Conservation (phyloP, 1,139 yeast genomes). For the Nakaseomyces kungkrabaensis region DNA sequence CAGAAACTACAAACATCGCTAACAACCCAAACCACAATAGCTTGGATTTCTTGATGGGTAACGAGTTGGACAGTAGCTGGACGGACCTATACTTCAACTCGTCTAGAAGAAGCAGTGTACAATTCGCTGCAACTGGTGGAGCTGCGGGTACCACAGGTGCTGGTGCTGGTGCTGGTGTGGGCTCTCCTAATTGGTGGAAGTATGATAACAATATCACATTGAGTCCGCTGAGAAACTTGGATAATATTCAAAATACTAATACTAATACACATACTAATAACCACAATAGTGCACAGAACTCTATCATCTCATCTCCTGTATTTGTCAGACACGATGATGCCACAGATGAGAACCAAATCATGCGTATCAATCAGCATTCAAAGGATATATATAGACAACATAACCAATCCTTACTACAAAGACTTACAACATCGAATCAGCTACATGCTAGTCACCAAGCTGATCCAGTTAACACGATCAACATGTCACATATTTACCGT, state of each 20-base stretch:
- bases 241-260: not conserved
- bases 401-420: slow-evolving; percentile 1
- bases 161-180: not conserved
- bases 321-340: slow-evolving; percentile 2
- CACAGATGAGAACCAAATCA: slow-evolving; percentile 2
- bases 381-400: slow-evolving; percentile 1
- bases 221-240: slow-evolving; percentile 2
- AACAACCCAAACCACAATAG: not conserved
- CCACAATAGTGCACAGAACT: not conserved
- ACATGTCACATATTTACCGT: slow-evolving; percentile 2
- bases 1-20: not conserved
- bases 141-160: not conserved
- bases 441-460: not conserved
- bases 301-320: slow-evolving; percentile 1
- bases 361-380: slow-evolving; percentile 1
- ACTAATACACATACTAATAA: not conserved
- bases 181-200: slow-evolving; percentile 2
- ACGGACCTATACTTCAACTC: not conserved
- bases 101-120: not conserved
- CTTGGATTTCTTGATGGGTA: slow-evolving; percentile 2
- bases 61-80: slow-evolving; percentile 2
- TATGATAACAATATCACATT: not conserved
- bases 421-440: not conserved
- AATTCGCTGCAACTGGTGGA: not conserved
- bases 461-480: not conserved